Base-by-base conservation (phyloP, 2,329 filamentous ascomycete genomes). In the Seiridium unicorne region DNA sequence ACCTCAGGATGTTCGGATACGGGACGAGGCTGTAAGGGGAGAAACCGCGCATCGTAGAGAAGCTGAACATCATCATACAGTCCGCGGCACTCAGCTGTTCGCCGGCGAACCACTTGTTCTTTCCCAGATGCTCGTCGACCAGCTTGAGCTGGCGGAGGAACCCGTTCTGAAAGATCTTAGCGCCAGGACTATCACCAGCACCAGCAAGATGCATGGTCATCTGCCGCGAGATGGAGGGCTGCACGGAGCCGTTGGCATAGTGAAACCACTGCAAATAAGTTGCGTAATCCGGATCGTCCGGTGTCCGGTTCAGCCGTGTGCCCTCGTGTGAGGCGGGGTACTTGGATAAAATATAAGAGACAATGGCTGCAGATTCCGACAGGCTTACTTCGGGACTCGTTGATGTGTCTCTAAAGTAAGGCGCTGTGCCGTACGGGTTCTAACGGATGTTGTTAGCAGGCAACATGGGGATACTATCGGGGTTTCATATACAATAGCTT, bases 251-350 rank as follows among this genome's bases (percentile, higher is more conserved):
- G 59, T 60, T 60, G 7, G 59, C 59, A 34, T 56, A 60, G 40
- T 60, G 59, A 36, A 60, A 58, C 59, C 59, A 60, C 34, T 60
- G 34, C 26, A 60, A 40, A 31, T 60, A 60, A 46, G 46, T 42
- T 9, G 59, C 54, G 34, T 46, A 60, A 9, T 58, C 55, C 7
- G 59, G 55, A 9, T 60, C 59, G n/a, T 51, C 40, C 7, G 59
- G 59, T 2, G 47, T 44, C 6, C 59, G 54, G 47, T 53, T 32
- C 47, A 60, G 26, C 6, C 55, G 59, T 32, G 48, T 4, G 8
- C 38, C 49, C 8, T n/a, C 26, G 5, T 26, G 6, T 10, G 44
- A 13, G 11, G 51, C 42, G 18, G 55, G 34, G 40, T 57, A 58
- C 54, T 40, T 48, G 31, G 46, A 34, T 6, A 60, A 47, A 13